A percentile compares a stretch with the other conserved stretches of the same genome.
Evolutionary conservation across 2,329 filamentous ascomycete genomes (phyloP).

Genomic region (Arthrobotrys sinensis): DNA sequence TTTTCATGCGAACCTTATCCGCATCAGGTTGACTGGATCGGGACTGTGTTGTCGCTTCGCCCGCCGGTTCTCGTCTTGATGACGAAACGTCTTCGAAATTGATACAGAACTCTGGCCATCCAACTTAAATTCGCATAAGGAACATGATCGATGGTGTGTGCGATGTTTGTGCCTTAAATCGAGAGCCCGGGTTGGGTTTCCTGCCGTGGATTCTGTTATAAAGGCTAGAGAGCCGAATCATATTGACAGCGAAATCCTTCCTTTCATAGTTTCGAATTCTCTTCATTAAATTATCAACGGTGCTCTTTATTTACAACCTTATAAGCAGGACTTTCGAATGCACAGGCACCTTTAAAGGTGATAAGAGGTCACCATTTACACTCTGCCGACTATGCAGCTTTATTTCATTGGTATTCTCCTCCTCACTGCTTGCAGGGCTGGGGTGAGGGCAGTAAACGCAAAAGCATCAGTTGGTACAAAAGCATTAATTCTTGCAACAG

Average conservation of each 20-base stretch:
- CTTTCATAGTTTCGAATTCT: neutral
- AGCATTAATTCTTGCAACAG: slow-evolving; percentile 47
- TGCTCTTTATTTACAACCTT: neutral
- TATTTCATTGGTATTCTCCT: neutral
- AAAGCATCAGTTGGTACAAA: slow-evolving; percentile 26
- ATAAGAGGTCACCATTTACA: neutral
- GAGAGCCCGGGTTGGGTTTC: neutral
- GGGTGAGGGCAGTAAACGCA: neutral
- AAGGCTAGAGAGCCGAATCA: neutral
- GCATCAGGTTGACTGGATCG: neutral
- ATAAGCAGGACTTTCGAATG: neutral
- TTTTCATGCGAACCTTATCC: slow-evolving; percentile 40
- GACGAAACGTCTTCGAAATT: neutral
- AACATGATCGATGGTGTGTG: slow-evolving; percentile 30
- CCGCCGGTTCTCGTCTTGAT: neutral
- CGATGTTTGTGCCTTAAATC: slow-evolving; percentile 2
- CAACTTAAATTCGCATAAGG: slow-evolving; percentile 40
- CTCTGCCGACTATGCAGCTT: slow-evolving; percentile 31
- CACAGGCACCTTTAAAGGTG: neutral
- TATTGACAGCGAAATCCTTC: neutral
- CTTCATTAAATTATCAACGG: neutral
- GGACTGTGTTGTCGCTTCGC: slow-evolving; percentile 12
- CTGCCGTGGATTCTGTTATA: neutral
- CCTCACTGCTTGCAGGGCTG: slow-evolving; percentile 17
- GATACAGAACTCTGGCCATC: neutral